phyloP scores from a whole-genome alignment of 768 basidiomycete species.

The Paxillus ammoniavirescens region DNA sequence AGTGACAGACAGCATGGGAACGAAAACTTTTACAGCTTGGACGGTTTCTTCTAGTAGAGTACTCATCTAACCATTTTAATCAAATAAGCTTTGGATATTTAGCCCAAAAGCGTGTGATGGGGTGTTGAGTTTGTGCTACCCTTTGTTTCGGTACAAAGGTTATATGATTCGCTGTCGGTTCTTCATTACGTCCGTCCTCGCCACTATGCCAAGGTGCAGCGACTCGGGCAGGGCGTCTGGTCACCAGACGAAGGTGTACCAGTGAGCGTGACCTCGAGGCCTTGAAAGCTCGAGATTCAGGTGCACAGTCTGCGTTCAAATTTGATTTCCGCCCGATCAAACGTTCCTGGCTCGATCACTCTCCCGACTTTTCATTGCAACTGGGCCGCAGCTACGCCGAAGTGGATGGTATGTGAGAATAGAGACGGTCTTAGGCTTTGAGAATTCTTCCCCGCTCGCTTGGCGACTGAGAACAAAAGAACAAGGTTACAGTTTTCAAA shows the following conservation, averaged over 20 bases:
- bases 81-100: not conserved
- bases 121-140: not conserved
- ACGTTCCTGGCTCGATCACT: not conserved
- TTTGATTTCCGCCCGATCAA: not conserved
- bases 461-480: not conserved
- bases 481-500: slow-evolving; percentile 2
- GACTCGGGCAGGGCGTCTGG: not conserved
- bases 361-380: not conserved
- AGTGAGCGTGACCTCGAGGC: not conserved
- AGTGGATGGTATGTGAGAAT: no score
- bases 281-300: no score
- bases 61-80: slow-evolving; percentile 23
- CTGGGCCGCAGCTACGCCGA: not conserved
- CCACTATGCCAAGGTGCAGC: not conserved
- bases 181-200: not conserved
- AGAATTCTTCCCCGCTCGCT: not conserved
- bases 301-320: not conserved
- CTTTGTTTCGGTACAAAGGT: not conserved
- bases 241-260: no score
- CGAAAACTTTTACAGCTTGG: not conserved
- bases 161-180: not conserved
- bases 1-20: slow-evolving; percentile 19
- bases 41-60: not conserved
- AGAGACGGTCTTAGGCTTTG: not conserved
- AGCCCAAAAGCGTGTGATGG: not conserved